phyloP scores from a whole-genome alignment of 1,284 basidiomycete species.

The Pulveroboletus sp. region DNA sequence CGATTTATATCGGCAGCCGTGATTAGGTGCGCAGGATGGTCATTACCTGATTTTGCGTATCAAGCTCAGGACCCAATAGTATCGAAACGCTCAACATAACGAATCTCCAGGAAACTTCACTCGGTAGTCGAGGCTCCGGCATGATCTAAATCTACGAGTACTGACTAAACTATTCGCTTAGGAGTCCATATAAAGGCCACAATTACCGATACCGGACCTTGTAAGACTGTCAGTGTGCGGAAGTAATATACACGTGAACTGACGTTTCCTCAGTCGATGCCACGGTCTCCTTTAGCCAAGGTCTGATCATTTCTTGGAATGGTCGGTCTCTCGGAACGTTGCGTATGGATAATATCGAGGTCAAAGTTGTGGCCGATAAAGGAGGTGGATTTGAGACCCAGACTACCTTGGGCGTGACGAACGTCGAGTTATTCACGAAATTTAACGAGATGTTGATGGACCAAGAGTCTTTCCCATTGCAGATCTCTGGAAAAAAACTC shows the following conservation, averaged over 20 bases:
- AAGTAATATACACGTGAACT: constrained; percentile 3
- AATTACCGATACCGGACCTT: constrained; percentile 66
- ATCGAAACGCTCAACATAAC: constrained; percentile 58
- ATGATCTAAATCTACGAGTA: neutral
- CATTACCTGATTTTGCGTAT: neutral
- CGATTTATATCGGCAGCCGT: constrained; percentile 61
- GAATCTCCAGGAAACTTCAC: constrained; percentile 53
- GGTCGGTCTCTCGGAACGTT: no score
- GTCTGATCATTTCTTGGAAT: no score
- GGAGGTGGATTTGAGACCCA: constrained; percentile 35
- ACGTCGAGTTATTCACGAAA: constrained; percentile 56
- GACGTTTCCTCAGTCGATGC: neutral
- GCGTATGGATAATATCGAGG: no score
- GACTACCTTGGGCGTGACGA: constrained; percentile 58
- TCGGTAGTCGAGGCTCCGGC: constrained; percentile 37
- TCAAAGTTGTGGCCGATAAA: no score
- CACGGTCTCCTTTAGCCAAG: no score
- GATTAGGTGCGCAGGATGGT: constrained; percentile 44
- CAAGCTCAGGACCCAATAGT: constrained; percentile 29
- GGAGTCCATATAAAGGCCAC: constrained; percentile 58
- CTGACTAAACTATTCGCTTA: constrained; percentile 23
- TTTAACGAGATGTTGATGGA: constrained; percentile 70
- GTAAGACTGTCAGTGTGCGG: constrained; percentile 36
- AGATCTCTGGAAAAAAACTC: constrained; percentile 66
- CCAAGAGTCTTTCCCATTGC: constrained; percentile 70